Evolutionary conservation across 768 basidiomycete species (phyloP), one percentile per base, ranked within the genome.

Genomic region (Suillus spraguei): DNA sequence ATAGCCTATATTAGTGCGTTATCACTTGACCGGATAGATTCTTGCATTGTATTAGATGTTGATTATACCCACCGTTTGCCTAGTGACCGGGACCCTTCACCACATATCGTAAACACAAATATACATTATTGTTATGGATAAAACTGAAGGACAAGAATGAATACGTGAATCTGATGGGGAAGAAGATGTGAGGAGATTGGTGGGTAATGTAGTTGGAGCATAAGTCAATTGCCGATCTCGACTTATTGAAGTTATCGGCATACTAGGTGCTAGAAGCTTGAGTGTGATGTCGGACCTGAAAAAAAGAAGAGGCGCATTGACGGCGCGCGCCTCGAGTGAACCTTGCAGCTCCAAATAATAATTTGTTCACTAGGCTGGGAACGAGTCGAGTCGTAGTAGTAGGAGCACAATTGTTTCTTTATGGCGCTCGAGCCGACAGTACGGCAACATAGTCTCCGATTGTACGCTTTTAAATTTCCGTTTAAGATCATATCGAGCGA

Each of bases 221-320:
- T n/a, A 39, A 56, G 38, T 56, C 38, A 58, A 56, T 28, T 28
- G 28, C 28, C 28, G 28, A 28, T 28, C 28, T 28, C 28, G 28
- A 28, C 28, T 28, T 28, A 28, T 28, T 28, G 28, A 28, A 28
- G 28, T 28, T 28, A 28, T 28, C 28, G 28, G 28, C 28, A 28
- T 28, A n/a, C n/a, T n/a, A 4, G 28, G 52, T 56, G 55, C 54
- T 55, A 55, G 54, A 55, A 55, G 36, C 54, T 50, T 28, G 28
- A 28, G 28, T 4, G 38, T 5, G 13, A 24, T 5, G 5, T 33
- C 53, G 53, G 53, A 36, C 33, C 53, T 54, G 33, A 33, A 35
- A 53, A 33, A 33, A 36, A 54, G 53, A 35, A 22, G 9, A 2
- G 54, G 54, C 35, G 54, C 54, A 22, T 38, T 50, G 49, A 50